Evolutionary conservation across 495 filamentous ascomycete species (phyloP).

Genomic region (Pyrenula aspistea): DNA sequence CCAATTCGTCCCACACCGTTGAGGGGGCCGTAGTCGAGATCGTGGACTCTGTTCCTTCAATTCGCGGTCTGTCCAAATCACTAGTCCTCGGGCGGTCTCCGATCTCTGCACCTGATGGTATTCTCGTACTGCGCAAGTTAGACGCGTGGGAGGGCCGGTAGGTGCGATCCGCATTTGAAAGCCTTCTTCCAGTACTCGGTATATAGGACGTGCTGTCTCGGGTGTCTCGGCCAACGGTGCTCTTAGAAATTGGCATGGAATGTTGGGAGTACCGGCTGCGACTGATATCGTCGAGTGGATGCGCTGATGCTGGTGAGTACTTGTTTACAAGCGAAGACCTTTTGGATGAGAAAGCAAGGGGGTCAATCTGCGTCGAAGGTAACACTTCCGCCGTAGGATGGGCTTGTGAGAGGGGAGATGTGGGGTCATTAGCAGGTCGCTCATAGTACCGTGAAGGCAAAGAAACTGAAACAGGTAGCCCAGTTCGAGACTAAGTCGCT

Average conservation of each 20-base stretch:
- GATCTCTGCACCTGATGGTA: constrained; percentile 33
- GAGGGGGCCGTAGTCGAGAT: constrained; percentile 79
- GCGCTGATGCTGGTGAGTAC: constrained; percentile 32
- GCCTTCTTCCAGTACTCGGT: constrained; percentile 14
- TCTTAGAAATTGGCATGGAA: constrained; percentile 25
- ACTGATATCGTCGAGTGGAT: constrained; percentile 34
- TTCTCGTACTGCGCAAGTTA: constrained; percentile 32
- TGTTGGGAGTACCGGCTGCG: constrained; percentile 27
- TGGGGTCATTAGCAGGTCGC: not conserved
- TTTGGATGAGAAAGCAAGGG: constrained; percentile 25
- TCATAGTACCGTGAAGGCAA: not conserved
- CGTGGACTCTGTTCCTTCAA: constrained; percentile 66
- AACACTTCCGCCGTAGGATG: not conserved
- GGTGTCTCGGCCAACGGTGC: constrained; percentile 28
- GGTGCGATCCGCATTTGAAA: constrained; percentile 10
- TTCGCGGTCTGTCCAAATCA: constrained; percentile 37
- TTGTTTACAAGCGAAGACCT: constrained; percentile 25
- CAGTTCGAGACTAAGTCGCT: constrained; percentile 28
- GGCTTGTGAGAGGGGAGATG: not conserved
- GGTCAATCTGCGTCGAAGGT: not conserved
- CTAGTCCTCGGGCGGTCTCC: constrained; percentile 20
- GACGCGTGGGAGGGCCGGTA: constrained; percentile 46
- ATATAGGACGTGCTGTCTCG: constrained; percentile 30
- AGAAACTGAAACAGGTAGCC: constrained; percentile 15
- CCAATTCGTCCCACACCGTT: constrained; percentile 94